These are phyloP conservation scores for Apostasia ramifera DNA, from an alignment of 106 monocot species.

Conservation along the genomic window DNA sequence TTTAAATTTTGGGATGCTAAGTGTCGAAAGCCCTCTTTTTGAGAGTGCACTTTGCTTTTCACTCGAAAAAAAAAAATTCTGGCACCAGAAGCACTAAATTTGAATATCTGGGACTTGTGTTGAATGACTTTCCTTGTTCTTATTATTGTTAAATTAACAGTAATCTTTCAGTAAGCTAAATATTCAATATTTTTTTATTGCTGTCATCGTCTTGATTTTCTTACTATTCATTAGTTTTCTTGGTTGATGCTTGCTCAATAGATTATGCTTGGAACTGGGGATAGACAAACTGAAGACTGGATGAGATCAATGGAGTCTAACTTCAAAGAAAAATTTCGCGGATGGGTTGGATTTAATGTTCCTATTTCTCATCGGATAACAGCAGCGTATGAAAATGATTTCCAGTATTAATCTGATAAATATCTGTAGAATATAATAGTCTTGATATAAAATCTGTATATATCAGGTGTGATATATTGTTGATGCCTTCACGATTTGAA, in stretches of 20 bases:
- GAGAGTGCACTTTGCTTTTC: too few relatives aligned
- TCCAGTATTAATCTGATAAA: constrained; percentile 2
- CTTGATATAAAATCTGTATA: constrained; percentile 8
- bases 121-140: too few relatives aligned
- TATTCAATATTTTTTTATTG: too few relatives aligned
- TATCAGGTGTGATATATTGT: constrained; percentile 84
- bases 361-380: constrained; percentile 81
- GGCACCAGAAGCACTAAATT: too few relatives aligned
- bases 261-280: constrained; percentile 98
- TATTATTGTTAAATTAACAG: too few relatives aligned
- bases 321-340: constrained; percentile 73
- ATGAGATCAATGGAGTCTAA: constrained; percentile 67
- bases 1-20: too few relatives aligned
- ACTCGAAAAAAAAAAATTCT: too few relatives aligned
- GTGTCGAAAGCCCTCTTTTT: too few relatives aligned
- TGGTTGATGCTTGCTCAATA: constrained; percentile 12
- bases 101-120: too few relatives aligned
- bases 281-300: constrained; percentile 62
- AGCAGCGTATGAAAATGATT: constrained; percentile 48
- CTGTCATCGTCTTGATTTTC: background rate
- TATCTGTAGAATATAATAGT: background rate
- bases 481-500: constrained; percentile 97
- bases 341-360: constrained; percentile 96
- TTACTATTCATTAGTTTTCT: background rate
- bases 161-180: too few relatives aligned